Evolutionary conservation across 176 grass and related monocot genomes (phyloP).

Genomic region (Pharus latifolius): DNA sequence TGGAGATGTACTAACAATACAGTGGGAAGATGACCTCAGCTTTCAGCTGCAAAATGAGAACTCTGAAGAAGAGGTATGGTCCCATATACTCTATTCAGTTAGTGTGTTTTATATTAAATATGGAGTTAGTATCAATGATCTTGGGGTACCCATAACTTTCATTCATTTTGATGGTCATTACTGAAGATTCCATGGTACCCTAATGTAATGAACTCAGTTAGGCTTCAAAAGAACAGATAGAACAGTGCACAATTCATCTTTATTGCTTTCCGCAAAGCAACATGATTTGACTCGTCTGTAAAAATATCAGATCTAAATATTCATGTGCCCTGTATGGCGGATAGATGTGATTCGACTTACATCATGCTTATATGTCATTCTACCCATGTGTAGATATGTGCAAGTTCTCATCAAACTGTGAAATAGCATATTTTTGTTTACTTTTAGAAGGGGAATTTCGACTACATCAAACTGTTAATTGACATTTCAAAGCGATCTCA

Average conservation of each 20-base stretch:
- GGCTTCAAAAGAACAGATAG: too few relatives aligned
- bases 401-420: too few relatives aligned
- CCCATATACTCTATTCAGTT: background rate
- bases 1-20: constrained; percentile 58
- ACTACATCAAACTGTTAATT: too few relatives aligned
- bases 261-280: background rate
- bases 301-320: too few relatives aligned
- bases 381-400: too few relatives aligned
- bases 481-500: too few relatives aligned
- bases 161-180: background rate
- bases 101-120: background rate
- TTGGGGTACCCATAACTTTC: background rate
- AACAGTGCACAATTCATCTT: background rate
- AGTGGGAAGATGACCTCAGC: constrained; percentile 44
- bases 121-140: background rate
- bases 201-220: background rate
- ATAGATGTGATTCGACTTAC: background rate
- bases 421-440: too few relatives aligned
- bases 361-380: too few relatives aligned
- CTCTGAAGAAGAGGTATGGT: constrained; percentile 53
- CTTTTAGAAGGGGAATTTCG: too few relatives aligned
- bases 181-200: background rate
- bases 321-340: too few relatives aligned
- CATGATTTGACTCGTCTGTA: background rate
- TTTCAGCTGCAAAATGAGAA: constrained; percentile 59